Base-by-base conservation (phyloP, 2,329 filamentous ascomycete species). In the Aspergillus ibericus region DNA sequence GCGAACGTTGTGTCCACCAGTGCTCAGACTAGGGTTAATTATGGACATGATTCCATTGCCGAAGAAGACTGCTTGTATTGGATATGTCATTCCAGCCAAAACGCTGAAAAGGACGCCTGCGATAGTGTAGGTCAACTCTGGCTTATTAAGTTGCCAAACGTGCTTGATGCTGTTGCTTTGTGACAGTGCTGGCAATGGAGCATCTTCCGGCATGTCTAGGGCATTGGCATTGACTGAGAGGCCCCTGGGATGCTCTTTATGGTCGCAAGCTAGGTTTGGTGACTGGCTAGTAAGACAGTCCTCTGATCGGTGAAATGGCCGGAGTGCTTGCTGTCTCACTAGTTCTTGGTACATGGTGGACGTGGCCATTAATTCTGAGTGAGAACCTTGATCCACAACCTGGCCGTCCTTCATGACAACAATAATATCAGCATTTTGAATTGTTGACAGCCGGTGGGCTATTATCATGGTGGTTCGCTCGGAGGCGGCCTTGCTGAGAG, bases 401-500 rank as follows among this genome's bases (percentile, higher is more conserved):
- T 60, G 63, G 2, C 78, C 78, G 9, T 74, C 64, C 9, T 68
- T 60, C 66, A 81, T 74, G 13, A 81, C 78, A 5, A 72, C 73
- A 25, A 81, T 80, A 38, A 75, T 76, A 63, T 80, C 75, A 7
- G 78, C 78, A 25, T 67, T 65, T 54, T 68, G 70, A 18, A 80
- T 69, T 0, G 78, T 81, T 0, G 77, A 70, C 6, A 80, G 68
- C 49, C 74, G 72, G 60, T 81, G 78, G 0, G 78, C 78, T 55
- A 80, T 79, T 8, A 75, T 57, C n/a, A 74, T 59, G 1, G 69
- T 71, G 1, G 72, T 73, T 5, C 67, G 62, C 2, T 51, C 90
- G 59, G 86, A 80, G 0, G 90, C 82, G 5, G 90, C 68, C 88
- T 55, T 86, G 64, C 96, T 89, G 1, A 96, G 81, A 9, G 92